A percentile compares a stretch with the other conserved stretches of the same genome.
These are phyloP conservation scores for Suhomyces bokatorum DNA, from an alignment of 1,139 yeast species.

Conservation along the genomic window DNA sequence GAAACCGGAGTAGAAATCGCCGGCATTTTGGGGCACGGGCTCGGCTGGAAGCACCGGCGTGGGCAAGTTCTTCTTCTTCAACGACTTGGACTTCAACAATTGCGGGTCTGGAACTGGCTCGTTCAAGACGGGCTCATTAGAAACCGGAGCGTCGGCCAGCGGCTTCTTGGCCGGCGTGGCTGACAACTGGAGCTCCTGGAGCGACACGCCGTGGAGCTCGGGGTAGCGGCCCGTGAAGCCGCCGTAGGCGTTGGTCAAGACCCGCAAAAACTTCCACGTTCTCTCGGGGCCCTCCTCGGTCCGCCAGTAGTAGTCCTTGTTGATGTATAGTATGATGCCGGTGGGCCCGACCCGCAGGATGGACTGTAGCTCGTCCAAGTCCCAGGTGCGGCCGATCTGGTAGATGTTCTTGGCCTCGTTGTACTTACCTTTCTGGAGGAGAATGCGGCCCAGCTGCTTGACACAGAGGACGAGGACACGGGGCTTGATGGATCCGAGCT, in stretches of 20 bases:
- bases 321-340: slow-evolving; percentile 64
- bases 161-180: slow-evolving; percentile 24
- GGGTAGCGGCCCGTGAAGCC: slow-evolving; percentile 71
- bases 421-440: slow-evolving; percentile 84
- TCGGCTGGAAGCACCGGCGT: slow-evolving; percentile 26
- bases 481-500: slow-evolving; percentile 39
- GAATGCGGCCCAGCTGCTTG: slow-evolving; percentile 58
- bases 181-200: slow-evolving; percentile 40
- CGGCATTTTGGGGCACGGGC: slow-evolving; percentile 10
- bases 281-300: slow-evolving; percentile 70
- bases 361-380: slow-evolving; percentile 64
- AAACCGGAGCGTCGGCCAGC: slow-evolving; percentile 6
- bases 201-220: slow-evolving; percentile 41
- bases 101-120: slow-evolving; percentile 29
- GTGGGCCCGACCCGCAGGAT: slow-evolving; percentile 54
- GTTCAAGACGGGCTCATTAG: slow-evolving; percentile 13
- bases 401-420: slow-evolving; percentile 65
- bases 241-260: slow-evolving; percentile 62
- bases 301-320: slow-evolving; percentile 86
- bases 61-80: slow-evolving; percentile 30
- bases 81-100: slow-evolving; percentile 28
- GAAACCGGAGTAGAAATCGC: slow-evolving; percentile 33
- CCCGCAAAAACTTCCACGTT: slow-evolving; percentile 55
- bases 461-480: slow-evolving; percentile 44
- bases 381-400: slow-evolving; percentile 96